Evolutionary conservation across 768 basidiomycete genomes (phyloP), one percentile per base, ranked within the genome.

Genomic region (Krasilnikovozyma curviuscula): DNA sequence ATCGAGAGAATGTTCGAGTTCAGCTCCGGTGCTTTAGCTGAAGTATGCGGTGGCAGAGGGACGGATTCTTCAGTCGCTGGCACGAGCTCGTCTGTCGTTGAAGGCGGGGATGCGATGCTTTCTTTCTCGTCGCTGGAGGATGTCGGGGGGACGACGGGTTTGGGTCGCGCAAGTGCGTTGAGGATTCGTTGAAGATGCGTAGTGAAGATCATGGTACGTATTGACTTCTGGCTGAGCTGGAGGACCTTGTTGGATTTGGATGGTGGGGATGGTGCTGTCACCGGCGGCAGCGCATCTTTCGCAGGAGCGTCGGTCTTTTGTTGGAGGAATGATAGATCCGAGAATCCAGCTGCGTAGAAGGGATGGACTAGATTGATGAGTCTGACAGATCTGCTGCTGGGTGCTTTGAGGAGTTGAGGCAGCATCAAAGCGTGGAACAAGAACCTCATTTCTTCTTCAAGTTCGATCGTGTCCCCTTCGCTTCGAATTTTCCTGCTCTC

Each of bases 151-250:
- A 18, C 28, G 24, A 10, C 33, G 44, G 13, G 38, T 46, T 14
- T 32, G 9, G 16, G 33, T 25, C 1, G 30, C 10, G 50, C 21
- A 13, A 52, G 32, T 3, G 50, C 50, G 45, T 52, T 32, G 27
- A 52, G 45, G 40, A 52, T 52, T 18, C 50, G 45, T 33, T 52
- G 50, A 30, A 52, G 41, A 29, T 52, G 50, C 19, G 50, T 31
- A 29, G n/a, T 14, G 24, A 46, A 46, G 32, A 52, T 29, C 28
- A 52, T 52, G 10, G 50, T 34, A 7, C 50, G 50, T 8, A 52
- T 39, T 3, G 44, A 12, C 21, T 21, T 46, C 29, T 18, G 16
- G 21, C 5, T 10, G 3, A 1, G 44, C 4, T 23, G 44, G 2
- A 31, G 44, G 18, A 4, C 19, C 3, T 3, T 27, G 21, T 21